Evolutionary conservation across 192 early-diverging fungal species (phyloP).

Genomic region (Diversispora epigaea): DNA sequence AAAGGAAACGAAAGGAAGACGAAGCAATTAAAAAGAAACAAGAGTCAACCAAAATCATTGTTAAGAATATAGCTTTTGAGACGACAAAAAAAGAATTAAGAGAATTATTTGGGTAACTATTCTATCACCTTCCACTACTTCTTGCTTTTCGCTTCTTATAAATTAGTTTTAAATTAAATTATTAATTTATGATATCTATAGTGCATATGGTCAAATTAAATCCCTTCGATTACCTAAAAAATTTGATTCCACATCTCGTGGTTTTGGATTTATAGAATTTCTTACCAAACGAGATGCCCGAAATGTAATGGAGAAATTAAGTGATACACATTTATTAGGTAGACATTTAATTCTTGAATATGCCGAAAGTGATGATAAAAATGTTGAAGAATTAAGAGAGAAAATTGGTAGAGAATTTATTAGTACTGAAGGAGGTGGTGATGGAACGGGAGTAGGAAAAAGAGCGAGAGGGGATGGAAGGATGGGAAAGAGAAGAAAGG

Average conservation of each 20-base stretch:
- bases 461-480: conserved; percentile 21
- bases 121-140: conserved; percentile 12
- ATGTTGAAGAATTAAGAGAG: conserved; percentile 75
- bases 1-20: conserved; percentile 41
- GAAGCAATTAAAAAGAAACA: conserved; percentile 47
- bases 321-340: conserved; percentile 94
- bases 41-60: conserved; percentile 82
- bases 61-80: conserved; percentile 96
- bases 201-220: conserved; percentile 92
- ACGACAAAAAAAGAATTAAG: conserved; percentile 93
- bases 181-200: conserved; percentile 33
- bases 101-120: conserved; percentile 75
- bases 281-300: conserved; percentile 94
- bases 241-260: conserved; percentile 89
- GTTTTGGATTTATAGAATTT: conserved; percentile 98
- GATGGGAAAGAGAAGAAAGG: conserved; percentile 2
- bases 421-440: conserved; percentile 57
- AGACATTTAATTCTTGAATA: conserved; percentile 95
- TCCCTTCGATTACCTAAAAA: conserved; percentile 94
- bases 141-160: background rate
- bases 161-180: background rate
- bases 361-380: conserved; percentile 78
- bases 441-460: conserved; percentile 37
- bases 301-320: conserved; percentile 81
- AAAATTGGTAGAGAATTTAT: conserved; percentile 83